Percentiles rank a stretch among this genome's conserved stretches.
phyloP scores from a whole-genome alignment of 2,329 filamentous ascomycete genomes.

The Shiraia bambusicola region DNA sequence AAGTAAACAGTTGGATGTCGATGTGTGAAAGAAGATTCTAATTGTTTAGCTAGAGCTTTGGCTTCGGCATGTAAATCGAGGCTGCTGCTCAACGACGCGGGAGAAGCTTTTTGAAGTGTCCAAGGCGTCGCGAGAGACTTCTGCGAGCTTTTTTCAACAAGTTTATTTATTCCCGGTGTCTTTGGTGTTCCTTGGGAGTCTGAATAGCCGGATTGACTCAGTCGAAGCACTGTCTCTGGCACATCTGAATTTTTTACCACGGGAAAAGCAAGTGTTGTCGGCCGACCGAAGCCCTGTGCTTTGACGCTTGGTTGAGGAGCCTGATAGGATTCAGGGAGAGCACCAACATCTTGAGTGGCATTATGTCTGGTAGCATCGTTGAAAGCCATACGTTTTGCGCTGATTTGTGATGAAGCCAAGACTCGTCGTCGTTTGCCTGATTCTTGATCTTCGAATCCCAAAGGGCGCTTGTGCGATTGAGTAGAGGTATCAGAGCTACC shows the following conservation, averaged over 20 bases:
- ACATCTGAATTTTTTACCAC: constrained; percentile 77
- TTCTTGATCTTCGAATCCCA: constrained; percentile 8
- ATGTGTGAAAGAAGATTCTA: constrained; percentile 21
- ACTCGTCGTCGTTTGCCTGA: constrained; percentile 18
- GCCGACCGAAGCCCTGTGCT: constrained; percentile 40
- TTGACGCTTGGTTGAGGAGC: constrained; percentile 46
- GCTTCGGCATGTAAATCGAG: constrained; percentile 19
- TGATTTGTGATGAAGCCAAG: constrained; percentile 9
- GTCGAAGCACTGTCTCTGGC: constrained; percentile 60
- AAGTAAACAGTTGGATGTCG: constrained; percentile 36
- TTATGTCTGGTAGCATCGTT: constrained; percentile 7
- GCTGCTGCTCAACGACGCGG: constrained; percentile 15
- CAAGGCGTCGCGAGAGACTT: constrained; percentile 35
- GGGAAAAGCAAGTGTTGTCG: constrained; percentile 62
- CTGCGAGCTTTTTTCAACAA: constrained; percentile 13
- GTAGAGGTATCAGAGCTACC: constrained; percentile 3
- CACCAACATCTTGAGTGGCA: neutral
- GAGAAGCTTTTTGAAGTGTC: constrained; percentile 34
- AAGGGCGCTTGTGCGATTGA: constrained; percentile 23
- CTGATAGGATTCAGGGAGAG: constrained; percentile 3
- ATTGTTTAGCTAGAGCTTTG: constrained; percentile 17
- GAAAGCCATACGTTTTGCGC: constrained; percentile 12
- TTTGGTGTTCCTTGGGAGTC: constrained; percentile 43
- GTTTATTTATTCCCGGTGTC: constrained; percentile 28
- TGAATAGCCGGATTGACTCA: constrained; percentile 66